Evolutionary conservation across 208 protist species (phyloP), one percentile per base, ranked within the genome.

Genomic region (Leishmania braziliensis): DNA sequence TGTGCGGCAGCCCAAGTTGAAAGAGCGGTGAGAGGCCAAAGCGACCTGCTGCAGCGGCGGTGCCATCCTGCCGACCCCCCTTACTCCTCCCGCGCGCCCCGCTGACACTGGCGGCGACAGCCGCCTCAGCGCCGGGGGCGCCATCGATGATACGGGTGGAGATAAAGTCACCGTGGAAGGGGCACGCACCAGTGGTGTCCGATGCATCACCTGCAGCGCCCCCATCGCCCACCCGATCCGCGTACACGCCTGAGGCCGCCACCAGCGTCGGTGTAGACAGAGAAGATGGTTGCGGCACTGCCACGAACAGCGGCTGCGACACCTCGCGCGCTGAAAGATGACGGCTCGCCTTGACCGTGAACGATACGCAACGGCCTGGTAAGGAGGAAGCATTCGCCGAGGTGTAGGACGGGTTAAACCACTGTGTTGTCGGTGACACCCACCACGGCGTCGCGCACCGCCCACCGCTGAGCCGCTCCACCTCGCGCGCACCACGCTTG

Each of bases 391-490:
- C 77, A 56, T 80, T 60, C 0, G 62, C 18, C 1, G 77, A 26
- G 12, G 82, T 77, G 75, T 86, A 86, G 8, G 77, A n/a, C 2
- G 66, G 43, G 29, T 46, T 70, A 26, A 23, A 46, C 94, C 94
- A 97, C 43, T 69, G 81, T 54, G 92, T 88, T 3, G 54, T 65
- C 60, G 81, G 74, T 66, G 85, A 85, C 36, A 90, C 88, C 94
- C 94, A 97, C 94, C 94, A 97, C 75, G 93, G 93, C 84, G 86
- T 84, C 26, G 84, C 80, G 79, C 92, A 96, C 8, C 87, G 88
- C 20, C 63, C 85, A 23, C 83, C 70, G 36, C 79, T 84, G 50
- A 69, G 39, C 68, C 78, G 71, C 82, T 86, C 87, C 46, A 92
- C 80, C 79, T 89, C 84, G 20, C 50, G 77, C n/a, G 94, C 94